phyloP scores from a whole-genome alignment of 225 moss, liverwort and hornwort species.

The Antitrichia curtipendula region DNA sequence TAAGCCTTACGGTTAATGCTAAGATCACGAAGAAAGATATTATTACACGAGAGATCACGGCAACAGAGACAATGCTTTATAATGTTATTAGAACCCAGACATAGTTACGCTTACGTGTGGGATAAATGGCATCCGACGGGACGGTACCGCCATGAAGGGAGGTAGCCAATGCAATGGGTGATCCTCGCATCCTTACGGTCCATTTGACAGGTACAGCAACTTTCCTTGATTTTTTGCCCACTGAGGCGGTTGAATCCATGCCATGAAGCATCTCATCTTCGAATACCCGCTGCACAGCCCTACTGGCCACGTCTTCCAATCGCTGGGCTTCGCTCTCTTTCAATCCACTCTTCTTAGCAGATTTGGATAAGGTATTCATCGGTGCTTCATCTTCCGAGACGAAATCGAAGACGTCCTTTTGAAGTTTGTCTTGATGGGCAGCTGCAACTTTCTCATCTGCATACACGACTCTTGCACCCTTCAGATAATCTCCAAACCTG shows the following conservation, averaged over 20 bases:
- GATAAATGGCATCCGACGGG: not conserved
- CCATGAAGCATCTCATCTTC: slow-evolving; percentile 39
- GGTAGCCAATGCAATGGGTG: not conserved
- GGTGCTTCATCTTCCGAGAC: slow-evolving; percentile 18
- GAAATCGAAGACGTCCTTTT: slow-evolving; percentile 21
- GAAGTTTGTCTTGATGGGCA: not conserved
- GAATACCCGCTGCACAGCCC: slow-evolving; percentile 31
- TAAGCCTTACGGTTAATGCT: not conserved
- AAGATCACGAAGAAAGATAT: not conserved
- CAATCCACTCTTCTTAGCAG: not conserved
- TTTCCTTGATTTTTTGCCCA: slow-evolving; percentile 25
- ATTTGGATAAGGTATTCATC: not conserved
- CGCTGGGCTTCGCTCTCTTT: slow-evolving; percentile 4
- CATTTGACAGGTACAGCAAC: slow-evolving; percentile 16
- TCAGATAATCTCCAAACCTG: not conserved
- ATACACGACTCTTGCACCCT: not conserved
- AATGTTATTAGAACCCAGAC: not conserved
- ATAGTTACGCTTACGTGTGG: not conserved
- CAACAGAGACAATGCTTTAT: not conserved
- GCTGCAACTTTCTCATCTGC: slow-evolving; percentile 16
- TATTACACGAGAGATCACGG: not conserved
- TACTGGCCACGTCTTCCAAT: slow-evolving; percentile 25
- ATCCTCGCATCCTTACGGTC: slow-evolving; percentile 6
- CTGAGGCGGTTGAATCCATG: not conserved
- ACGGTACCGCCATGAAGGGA: slow-evolving; percentile 7